Evolutionary conservation across 2,329 filamentous ascomycete genomes (phyloP).

Genomic region (Alternaria ethzedia): DNA sequence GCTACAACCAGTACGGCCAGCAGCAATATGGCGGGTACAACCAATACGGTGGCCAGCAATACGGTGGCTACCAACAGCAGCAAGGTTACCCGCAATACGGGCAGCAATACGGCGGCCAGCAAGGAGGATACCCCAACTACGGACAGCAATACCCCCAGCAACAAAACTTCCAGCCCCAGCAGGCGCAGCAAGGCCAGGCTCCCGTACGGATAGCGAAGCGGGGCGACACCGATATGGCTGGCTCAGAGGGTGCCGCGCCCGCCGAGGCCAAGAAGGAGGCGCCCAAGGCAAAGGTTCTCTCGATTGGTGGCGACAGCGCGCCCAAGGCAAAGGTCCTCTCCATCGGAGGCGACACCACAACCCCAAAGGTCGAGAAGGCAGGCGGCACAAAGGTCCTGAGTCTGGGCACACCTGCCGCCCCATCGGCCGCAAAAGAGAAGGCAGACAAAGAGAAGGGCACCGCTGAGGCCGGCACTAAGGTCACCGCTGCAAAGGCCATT

Average conservation of each 20-base stretch:
- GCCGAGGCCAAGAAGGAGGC: slow-evolving; percentile 48
- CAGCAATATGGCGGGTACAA: slow-evolving; percentile 61
- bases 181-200: slow-evolving; percentile 57
- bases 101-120: slow-evolving; percentile 57
- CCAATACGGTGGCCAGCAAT: slow-evolving; percentile 56
- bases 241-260: slow-evolving; percentile 54
- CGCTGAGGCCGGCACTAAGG: slow-evolving; percentile 78
- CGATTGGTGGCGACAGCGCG: slow-evolving; percentile 63
- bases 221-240: slow-evolving; percentile 57
- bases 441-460: slow-evolving; percentile 52
- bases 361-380: slow-evolving; percentile 61
- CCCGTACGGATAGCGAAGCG: slow-evolving; percentile 69
- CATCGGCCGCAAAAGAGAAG: slow-evolving; percentile 58
- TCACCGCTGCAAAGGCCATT: slow-evolving; percentile 85
- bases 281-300: slow-evolving; percentile 68
- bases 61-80: slow-evolving; percentile 56
- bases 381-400: slow-evolving; percentile 74
- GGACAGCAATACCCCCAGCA: slow-evolving; percentile 40
- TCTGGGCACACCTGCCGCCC: slow-evolving; percentile 65
- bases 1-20: slow-evolving; percentile 63
- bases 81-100: slow-evolving; percentile 34
- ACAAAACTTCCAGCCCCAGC: slow-evolving; percentile 40
- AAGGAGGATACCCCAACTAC: slow-evolving; percentile 26
- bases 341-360: slow-evolving; percentile 61
- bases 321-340: slow-evolving; percentile 67